Percentiles rank a stretch among this genome's conserved stretches.
phyloP scores from a whole-genome alignment of 768 basidiomycete species.

The Leucocoprinus sp. region DNA sequence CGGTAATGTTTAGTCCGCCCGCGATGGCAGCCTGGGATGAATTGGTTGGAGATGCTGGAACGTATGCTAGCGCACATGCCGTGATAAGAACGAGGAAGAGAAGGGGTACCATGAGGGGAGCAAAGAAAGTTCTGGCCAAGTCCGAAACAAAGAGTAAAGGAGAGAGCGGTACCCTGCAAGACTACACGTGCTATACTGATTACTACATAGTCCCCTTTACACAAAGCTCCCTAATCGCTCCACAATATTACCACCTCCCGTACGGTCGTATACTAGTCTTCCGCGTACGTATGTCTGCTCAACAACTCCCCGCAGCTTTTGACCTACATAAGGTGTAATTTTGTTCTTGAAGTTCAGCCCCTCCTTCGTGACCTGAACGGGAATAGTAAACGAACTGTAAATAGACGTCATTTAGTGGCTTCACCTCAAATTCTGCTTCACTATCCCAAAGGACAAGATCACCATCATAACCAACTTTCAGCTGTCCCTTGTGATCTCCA shows the following conservation, averaged over 20 bases:
- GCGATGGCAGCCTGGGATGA: slow-evolving; percentile 37
- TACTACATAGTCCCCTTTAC: slow-evolving; percentile 14
- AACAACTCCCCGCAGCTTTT: slow-evolving; percentile 61
- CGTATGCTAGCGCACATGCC: slow-evolving; percentile 35
- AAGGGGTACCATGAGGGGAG: slow-evolving; percentile 18
- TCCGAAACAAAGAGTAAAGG: background rate
- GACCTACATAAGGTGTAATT: slow-evolving; percentile 81
- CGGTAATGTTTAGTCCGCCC: slow-evolving; percentile 43
- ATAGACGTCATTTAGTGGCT: slow-evolving; percentile 7
- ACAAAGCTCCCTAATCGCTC: slow-evolving; percentile 30
- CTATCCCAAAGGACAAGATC: slow-evolving; percentile 81
- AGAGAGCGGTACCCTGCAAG: slow-evolving; percentile 5
- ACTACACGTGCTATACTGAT: slow-evolving; percentile 5
- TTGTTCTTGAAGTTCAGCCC: slow-evolving; percentile 88
- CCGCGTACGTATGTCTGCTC: slow-evolving; percentile 78
- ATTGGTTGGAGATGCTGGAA: slow-evolving; percentile 71
- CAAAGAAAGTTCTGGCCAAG: background rate
- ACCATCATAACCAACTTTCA: slow-evolving; percentile 71
- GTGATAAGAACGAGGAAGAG: slow-evolving; percentile 13
- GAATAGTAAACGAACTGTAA: background rate
- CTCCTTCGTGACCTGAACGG: slow-evolving; percentile 60
- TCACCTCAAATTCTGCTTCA: slow-evolving; percentile 33
- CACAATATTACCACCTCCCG: slow-evolving; percentile 25
- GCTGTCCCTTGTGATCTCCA: slow-evolving; percentile 56
- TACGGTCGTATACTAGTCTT: slow-evolving; percentile 47